A percentile compares a stretch with the other conserved stretches of the same genome.
These are phyloP conservation scores for Ajuga reptans DNA, from an alignment of 305 asterid genomes.

Conservation along the genomic window DNA sequence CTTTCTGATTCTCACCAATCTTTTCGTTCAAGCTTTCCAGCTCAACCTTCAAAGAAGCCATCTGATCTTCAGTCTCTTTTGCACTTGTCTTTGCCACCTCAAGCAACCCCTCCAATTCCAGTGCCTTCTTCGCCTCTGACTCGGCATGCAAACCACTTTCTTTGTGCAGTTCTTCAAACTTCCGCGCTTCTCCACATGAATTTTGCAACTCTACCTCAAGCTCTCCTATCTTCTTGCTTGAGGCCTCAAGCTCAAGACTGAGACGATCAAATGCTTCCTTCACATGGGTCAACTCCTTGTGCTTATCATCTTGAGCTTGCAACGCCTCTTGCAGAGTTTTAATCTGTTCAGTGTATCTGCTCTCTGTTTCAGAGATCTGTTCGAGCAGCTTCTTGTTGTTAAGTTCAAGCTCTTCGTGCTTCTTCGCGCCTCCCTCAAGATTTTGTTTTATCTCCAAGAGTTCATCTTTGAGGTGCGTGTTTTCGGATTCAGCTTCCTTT, in stretches of 20 bases:
- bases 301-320: constrained; percentile 43
- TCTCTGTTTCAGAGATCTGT: constrained; percentile 46
- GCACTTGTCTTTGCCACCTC: constrained; percentile 52
- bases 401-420: constrained; percentile 44
- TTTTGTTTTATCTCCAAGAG: constrained; percentile 43
- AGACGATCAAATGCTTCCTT: constrained; percentile 55
- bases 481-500: constrained; percentile 59
- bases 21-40: constrained; percentile 43
- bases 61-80: constrained; percentile 54
- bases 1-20: constrained; percentile 49
- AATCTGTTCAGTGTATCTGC: constrained; percentile 38
- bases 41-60: constrained; percentile 51
- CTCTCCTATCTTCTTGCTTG: constrained; percentile 58
- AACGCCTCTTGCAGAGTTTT: constrained; percentile 51
- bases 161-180: constrained; percentile 70
- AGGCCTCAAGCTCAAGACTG: constrained; percentile 53
- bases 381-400: constrained; percentile 44
- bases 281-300: constrained; percentile 42
- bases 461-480: constrained; percentile 45
- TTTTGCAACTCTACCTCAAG: constrained; percentile 44
- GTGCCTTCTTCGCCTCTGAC: constrained; percentile 52
- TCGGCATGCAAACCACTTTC: constrained; percentile 60
- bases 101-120: constrained; percentile 58
- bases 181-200: constrained; percentile 47
- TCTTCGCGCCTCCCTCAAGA: constrained; percentile 36